Base-by-base conservation (phyloP, 2,329 filamentous ascomycete genomes). In the Cadophora sp. region DNA sequence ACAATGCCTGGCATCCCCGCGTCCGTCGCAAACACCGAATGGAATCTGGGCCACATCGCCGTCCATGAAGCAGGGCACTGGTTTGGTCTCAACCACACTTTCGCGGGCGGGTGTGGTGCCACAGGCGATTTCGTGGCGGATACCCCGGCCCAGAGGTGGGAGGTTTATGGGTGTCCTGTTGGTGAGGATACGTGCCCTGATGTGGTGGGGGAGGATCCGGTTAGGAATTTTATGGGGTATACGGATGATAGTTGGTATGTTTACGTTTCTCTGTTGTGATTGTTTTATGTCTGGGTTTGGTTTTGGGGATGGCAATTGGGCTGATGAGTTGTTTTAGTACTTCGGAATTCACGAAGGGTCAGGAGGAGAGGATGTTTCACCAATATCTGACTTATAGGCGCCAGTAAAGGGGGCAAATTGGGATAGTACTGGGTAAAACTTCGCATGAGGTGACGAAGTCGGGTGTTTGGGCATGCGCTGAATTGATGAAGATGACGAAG, bases 71-170 rank as follows among this genome's bases (percentile, higher is more conserved):
- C 50, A 20, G 61, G 61, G 16, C 61, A 64, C 20, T 64, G 61
- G 61, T 64, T 64, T 16, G 61, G 61, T 30, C 51, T 64, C 4
- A 64, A 64, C 30, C 61, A 64, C 16, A 64, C 61, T 5, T 64
- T 64, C 24, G 50, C 51, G 11, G 61, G 61, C 30, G 51, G 36
- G 6, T 64, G 61, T 53, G 39, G 50, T 18, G 27, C 36, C 11
- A 20, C 18, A 0, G 61, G 61, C 16, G 61, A 64, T 45, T 64
- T 48, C 16, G 61, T 64, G 20, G 16, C 22, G 16, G 61, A 64
- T 39, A 64, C 61, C 27, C 61, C 61, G 16, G 61, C 61, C 1
- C 39, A 27, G 20, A 33, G n/a, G 33, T 30, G 24, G 24, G 18
- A 43, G 0, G n/a, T 33, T 9, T 61, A 61, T 50, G 50, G 50